Conservation (phyloP, 2,329 filamentous ascomycete species). For the Colletotrichum sojae region DNA sequence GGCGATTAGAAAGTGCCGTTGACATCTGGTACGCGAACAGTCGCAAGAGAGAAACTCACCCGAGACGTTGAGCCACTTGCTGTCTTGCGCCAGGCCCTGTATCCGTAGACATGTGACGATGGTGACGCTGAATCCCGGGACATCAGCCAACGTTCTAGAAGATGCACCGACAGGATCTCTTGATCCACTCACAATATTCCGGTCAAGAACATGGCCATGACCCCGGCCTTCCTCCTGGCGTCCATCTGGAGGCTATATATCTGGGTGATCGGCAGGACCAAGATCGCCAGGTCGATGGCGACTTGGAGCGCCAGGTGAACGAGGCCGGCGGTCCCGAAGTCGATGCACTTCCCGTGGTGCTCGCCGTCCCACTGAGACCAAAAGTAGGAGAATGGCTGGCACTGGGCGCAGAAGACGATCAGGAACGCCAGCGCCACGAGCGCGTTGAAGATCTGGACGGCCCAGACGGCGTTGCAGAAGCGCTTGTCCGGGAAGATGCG, state of each 20-base stretch:
- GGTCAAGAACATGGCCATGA: slow-evolving; percentile 51
- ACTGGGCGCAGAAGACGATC: slow-evolving; percentile 3
- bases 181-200: slow-evolving; percentile 57
- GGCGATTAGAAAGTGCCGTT: background rate
- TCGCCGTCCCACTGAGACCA: slow-evolving; percentile 24
- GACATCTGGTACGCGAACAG: too few relatives aligned
- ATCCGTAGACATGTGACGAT: slow-evolving; percentile 28
- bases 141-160: background rate
- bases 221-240: slow-evolving; percentile 53
- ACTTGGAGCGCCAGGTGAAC: slow-evolving; percentile 11
- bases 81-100: background rate
- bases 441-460: background rate
- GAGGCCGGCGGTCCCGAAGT: background rate
- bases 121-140: slow-evolving; percentile 1
- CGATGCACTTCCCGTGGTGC: slow-evolving; percentile 2
- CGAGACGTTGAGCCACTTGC: background rate
- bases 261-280: slow-evolving; percentile 54
- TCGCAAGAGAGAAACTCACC: background rate
- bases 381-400: slow-evolving; percentile 7
- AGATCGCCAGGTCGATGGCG: background rate
- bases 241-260: slow-evolving; percentile 50
- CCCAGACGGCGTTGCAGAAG: slow-evolving; percentile 8
- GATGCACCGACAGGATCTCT: background rate
- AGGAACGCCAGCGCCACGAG: slow-evolving; percentile 2
- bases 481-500: slow-evolving; percentile 8